Evolutionary conservation across 257 asterid genomes (phyloP).

Genomic region (Forsythia viridissima): DNA sequence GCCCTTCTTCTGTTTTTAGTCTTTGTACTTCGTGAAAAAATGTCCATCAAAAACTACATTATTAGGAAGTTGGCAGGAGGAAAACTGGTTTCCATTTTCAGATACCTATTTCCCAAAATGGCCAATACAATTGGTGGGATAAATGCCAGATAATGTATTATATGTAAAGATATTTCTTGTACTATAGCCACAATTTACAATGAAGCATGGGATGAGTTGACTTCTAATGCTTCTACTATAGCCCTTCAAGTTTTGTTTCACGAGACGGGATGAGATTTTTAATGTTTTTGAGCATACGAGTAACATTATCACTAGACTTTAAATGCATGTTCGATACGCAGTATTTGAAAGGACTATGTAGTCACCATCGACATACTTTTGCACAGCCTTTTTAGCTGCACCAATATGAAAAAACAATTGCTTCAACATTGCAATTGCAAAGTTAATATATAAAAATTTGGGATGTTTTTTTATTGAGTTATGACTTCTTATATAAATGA

Average conservation of each 20-base stretch:
- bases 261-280: background rate
- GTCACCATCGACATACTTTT: too few species aligned
- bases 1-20: slow-evolving; percentile 15
- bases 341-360: too few species aligned
- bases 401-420: too few species aligned
- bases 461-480: too few species aligned
- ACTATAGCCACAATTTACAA: background rate
- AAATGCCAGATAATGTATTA: background rate
- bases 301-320: too few species aligned
- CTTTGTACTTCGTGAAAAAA: slow-evolving; percentile 16
- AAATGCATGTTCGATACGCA: too few species aligned
- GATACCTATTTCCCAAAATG: background rate
- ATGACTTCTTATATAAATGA: too few species aligned
- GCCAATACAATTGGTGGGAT: background rate
- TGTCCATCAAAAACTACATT: background rate
- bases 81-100: background rate
- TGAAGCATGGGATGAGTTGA: background rate
- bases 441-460: too few species aligned
- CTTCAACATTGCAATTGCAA: too few species aligned
- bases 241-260: background rate
- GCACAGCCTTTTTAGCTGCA: too few species aligned
- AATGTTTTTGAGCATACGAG: background rate
- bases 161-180: background rate
- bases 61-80: background rate
- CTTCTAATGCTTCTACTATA: too few species aligned